phyloP scores from a whole-genome alignment of 352 stramenopile genomes.

The Globisporangium apiculatum region DNA sequence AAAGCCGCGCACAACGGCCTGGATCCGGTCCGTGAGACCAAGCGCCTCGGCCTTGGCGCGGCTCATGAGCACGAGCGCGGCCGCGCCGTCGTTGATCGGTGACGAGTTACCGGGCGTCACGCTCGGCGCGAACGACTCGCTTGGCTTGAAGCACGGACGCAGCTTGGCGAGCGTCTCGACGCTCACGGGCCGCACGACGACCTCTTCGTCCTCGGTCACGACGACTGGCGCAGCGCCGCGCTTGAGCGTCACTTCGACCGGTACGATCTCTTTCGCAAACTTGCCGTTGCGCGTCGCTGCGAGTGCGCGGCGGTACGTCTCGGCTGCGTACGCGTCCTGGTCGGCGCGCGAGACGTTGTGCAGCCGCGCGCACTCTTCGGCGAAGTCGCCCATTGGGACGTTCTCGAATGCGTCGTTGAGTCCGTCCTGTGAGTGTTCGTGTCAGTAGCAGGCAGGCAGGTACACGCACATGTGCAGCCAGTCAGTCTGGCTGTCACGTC shows the following conservation, averaged over 20 bases:
- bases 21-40: constrained; percentile 42
- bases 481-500: too few relatives aligned
- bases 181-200: constrained; percentile 60
- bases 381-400: constrained; percentile 93
- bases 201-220: constrained; percentile 88
- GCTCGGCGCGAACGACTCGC: constrained; percentile 64
- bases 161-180: constrained; percentile 82
- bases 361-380: constrained; percentile 86
- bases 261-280: constrained; percentile 76
- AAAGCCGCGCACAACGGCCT: constrained; percentile 65
- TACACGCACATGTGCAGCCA: too few relatives aligned
- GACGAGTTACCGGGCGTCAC: constrained; percentile 95
- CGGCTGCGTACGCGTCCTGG: constrained; percentile 90
- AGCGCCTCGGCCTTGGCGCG: constrained; percentile 56
- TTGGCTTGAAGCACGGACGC: constrained; percentile 85
- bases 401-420: constrained; percentile 92
- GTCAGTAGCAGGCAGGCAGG: constrained; percentile 7
- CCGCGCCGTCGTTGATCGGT: constrained; percentile 94
- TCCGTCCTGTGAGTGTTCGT: constrained; percentile 72
- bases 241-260: constrained; percentile 62
- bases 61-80: constrained; percentile 92
- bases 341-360: constrained; percentile 85
- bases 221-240: constrained; percentile 20
- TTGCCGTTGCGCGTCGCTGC: constrained; percentile 46
- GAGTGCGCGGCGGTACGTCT: constrained; percentile 87